A percentile compares a stretch with the other conserved stretches of the same genome.
Evolutionary conservation across 306 rosid genomes (phyloP).

Genomic region (Cyamopsis tetragonoloba): DNA sequence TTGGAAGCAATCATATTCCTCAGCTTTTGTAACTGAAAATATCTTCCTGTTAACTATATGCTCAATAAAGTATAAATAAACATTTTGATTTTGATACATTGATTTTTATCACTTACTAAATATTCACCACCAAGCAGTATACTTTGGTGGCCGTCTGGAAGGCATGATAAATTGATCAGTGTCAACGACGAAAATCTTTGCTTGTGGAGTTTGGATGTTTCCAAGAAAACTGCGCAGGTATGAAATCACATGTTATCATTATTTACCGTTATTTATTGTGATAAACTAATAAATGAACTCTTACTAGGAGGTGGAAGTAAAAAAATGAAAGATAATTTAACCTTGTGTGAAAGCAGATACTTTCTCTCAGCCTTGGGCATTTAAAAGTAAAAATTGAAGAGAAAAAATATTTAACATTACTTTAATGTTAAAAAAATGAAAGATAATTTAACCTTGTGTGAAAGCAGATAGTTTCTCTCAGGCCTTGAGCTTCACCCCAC

Average conservation of each 20-base stretch:
- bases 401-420: not conserved
- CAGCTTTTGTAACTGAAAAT: not conserved
- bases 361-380: slow-evolving; percentile 6
- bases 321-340: not conserved
- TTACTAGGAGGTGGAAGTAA: slow-evolving; percentile 12
- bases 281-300: not conserved
- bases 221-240: slow-evolving; percentile 89
- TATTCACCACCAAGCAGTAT: slow-evolving; percentile 47
- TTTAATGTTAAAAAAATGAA: no score
- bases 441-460: no score
- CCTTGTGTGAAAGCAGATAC: not conserved
- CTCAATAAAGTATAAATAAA: no score
- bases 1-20: not conserved
- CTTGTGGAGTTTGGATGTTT: slow-evolving; percentile 83
- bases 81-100: not conserved
- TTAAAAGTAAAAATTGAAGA: not conserved
- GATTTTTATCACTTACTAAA: slow-evolving; percentile 14
- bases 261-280: not conserved
- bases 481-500: no score
- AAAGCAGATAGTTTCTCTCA: no score
- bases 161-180: slow-evolving; percentile 88
- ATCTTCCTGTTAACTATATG: slow-evolving; percentile 11
- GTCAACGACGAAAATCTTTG: slow-evolving; percentile 72
- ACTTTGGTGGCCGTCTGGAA: slow-evolving; percentile 97
- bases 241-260: slow-evolving; percentile 4